phyloP scores from a whole-genome alignment of 345 rosid species.

The Eucalyptus dawsonii region DNA sequence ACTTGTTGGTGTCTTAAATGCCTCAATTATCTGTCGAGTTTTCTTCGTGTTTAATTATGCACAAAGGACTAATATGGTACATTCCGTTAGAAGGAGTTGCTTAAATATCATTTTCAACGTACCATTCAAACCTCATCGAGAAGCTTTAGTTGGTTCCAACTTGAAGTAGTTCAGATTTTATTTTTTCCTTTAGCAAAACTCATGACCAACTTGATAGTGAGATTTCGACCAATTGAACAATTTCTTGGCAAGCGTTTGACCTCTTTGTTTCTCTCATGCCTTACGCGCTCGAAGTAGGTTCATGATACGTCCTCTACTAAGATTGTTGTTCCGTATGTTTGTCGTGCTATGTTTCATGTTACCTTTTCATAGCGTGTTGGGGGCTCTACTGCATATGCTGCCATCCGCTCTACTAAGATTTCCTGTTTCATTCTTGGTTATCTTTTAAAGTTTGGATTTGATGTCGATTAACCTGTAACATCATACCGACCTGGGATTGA shows the following conservation, averaged over 20 bases:
- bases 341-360: neutral
- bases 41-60: too few relatives aligned
- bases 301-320: too few relatives aligned
- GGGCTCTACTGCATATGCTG: neutral
- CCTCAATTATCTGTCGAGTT: neutral
- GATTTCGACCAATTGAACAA: neutral
- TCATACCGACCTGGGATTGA: neutral
- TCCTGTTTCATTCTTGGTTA: too few relatives aligned
- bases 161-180: neutral
- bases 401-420: neutral
- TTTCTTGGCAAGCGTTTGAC: neutral
- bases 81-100: neutral
- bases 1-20: too few relatives aligned
- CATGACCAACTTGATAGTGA: neutral
- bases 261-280: neutral
- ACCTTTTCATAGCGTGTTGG: neutral
- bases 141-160: neutral
- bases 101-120: neutral
- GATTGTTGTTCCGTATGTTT: neutral
- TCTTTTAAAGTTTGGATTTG: too few relatives aligned
- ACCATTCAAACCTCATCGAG: neutral
- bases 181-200: neutral
- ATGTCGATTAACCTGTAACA: neutral
- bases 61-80: neutral
- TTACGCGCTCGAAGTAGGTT: neutral